Conservation (phyloP, 208 protist genomes). For the Leishmania amazonensis region DNA sequence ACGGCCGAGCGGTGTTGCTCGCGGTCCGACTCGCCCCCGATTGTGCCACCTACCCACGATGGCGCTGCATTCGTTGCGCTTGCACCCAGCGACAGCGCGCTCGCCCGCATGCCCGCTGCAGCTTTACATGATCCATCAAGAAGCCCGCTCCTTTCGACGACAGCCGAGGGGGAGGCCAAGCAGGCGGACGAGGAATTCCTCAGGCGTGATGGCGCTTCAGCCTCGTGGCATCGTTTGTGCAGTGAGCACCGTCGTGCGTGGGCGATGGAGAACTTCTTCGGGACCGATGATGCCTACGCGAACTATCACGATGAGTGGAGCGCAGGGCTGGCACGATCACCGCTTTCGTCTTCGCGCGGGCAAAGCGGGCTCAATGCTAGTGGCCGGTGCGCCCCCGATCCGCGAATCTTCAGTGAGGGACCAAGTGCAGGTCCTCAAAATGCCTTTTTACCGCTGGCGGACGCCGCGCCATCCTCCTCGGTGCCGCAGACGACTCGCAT, state of each 20-base stretch:
- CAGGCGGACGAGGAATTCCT: neutral
- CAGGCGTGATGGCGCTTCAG: neutral
- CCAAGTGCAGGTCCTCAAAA: neutral
- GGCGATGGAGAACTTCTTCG: constrained; percentile 6
- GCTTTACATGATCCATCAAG: neutral
- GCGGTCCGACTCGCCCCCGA: neutral
- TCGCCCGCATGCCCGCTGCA: neutral
- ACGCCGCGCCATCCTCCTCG: neutral
- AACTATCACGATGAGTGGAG: neutral
- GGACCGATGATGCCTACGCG: neutral
- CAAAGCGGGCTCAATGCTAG: constrained; percentile 2
- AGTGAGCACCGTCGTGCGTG: constrained; percentile 17
- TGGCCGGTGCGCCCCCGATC: constrained; percentile 27
- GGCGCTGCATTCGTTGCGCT: neutral
- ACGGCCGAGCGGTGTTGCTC: neutral
- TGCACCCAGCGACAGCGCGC: neutral
- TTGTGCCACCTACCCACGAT: neutral
- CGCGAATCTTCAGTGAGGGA: constrained; percentile 3
- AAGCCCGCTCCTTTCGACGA: neutral
- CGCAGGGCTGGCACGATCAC: neutral
- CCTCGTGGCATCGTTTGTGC: constrained; percentile 9
- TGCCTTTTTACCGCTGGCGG: neutral
- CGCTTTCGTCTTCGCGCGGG: neutral
- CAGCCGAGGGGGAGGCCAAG: neutral
- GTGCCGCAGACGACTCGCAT: neutral